Conservation (phyloP, 2,329 filamentous ascomycete species). For the Emericellopsis atlantica region DNA sequence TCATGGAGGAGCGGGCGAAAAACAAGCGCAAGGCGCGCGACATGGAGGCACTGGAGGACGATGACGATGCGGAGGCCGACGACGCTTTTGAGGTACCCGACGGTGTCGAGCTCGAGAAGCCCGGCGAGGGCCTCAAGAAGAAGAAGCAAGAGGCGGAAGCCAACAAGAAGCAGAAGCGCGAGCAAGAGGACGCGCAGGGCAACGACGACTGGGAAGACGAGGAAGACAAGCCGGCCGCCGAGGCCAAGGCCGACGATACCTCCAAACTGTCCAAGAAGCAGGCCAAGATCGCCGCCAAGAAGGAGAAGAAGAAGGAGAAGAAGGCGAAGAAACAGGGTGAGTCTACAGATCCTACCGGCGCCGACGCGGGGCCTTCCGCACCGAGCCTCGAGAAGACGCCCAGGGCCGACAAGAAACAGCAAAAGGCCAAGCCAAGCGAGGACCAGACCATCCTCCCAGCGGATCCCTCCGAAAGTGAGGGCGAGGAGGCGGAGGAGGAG, state of each 20-base stretch:
- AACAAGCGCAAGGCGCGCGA: constrained; percentile 74
- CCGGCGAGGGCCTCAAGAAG: constrained; percentile 50
- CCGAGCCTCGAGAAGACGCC: constrained; percentile 3
- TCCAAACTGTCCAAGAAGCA: constrained; percentile 33
- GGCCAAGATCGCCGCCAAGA: constrained; percentile 15
- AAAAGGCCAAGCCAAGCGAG: constrained; percentile 28
- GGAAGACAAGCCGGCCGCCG: not conserved
- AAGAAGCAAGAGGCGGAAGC: constrained; percentile 18
- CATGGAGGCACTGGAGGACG: constrained; percentile 34
- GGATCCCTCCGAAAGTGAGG: constrained; percentile 3
- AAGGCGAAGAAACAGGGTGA: constrained; percentile 10
- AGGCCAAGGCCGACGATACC: not conserved
- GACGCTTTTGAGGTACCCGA: constrained; percentile 30
- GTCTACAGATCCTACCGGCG: too few species aligned
- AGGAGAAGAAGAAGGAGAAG: constrained; percentile 7
- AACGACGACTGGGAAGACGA: constrained; percentile 7
- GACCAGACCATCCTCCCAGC: constrained; percentile 10
- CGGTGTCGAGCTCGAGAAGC: constrained; percentile 46
- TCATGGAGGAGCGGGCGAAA: constrained; percentile 67
- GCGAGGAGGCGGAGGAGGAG: constrained; percentile 4
- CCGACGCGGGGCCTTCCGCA: too few species aligned
- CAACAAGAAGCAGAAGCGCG: constrained; percentile 42
- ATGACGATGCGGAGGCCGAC: constrained; percentile 23
- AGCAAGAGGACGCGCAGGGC: constrained; percentile 10
- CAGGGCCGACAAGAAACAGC: constrained; percentile 32